Evolutionary conservation across 192 early-diverging fungal species (phyloP), one percentile per base, ranked within the genome.

Genomic region (Pilaira anomala): DNA sequence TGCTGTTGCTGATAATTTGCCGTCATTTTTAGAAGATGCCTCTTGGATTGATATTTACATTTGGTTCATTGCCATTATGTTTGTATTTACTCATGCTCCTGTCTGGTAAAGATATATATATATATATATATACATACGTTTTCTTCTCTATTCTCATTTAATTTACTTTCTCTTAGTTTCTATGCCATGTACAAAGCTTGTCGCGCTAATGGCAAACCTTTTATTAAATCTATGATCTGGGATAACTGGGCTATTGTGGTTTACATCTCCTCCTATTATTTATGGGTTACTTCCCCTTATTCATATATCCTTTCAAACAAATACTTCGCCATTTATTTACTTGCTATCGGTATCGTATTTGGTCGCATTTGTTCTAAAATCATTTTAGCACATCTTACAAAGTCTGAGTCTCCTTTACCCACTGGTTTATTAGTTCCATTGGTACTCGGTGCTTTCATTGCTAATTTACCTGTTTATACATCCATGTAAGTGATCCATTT

Each of bases 341-440:
- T 93, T 24, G 87, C 87, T 0, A 76, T 80, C 25, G 91, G 91
- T 16, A 85, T 90, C 66, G 89, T 87, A 1, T 93, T 93, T 84
- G 91, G 91, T 26, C 87, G 91, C 60, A 87, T 93, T 68, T 90
- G 88, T 51, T 90, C 91, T 67, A 91, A 93, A 62, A 95, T 96
- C 53, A 93, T 96, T 57, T 71, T 96, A 72, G 88, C 91, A 13
- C 94, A 96, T 59, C 80, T 96, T 33, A 92, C 91, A 26, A 89
- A 92, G 73, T 84, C 79, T 68, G 70, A 76, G 26, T 96, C 88
- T 74, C 94, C 94, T 48, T 85, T 80, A 65, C 94, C 86, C 75
- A 91, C 89, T 21, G 85, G 87, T 25, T 81, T 93, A 54, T 66
- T 91, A 64, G 68, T 89, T 18, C 94, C 93, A 29, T 65, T 95